Evolutionary conservation across 148 eudicot genomes (phyloP), one percentile per base, ranked within the genome.

Genomic region (Chenopodium album): DNA sequence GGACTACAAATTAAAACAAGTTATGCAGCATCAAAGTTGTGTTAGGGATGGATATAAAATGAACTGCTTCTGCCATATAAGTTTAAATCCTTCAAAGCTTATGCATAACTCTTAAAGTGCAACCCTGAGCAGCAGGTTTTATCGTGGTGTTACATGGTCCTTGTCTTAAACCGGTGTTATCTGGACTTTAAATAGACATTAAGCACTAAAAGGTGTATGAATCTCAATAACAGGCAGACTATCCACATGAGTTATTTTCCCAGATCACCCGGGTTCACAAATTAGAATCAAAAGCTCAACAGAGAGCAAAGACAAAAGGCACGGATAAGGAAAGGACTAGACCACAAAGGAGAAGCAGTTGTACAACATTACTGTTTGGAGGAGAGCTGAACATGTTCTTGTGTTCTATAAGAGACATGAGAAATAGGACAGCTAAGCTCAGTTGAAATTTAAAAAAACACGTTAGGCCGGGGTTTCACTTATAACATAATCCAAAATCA

Each of bases 1-100:
- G 22, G 80, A 54, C 70, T 20, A 46, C 9, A 48, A 60, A 63
- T 29, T 14, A 66, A 41, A 66, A 9, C 62, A 48, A 84, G 34
- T 72, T 87, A 48, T n/a, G 56, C 69, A 70, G 80, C 60, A 34
- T 29, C 19, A 46, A 73, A 73, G 2, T 65, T 1, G n/a, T 7
- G n/a, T 64, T 60, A 32, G 14, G 14, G 64, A 46, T n/a, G 32
- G 11, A 23, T 62, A 50, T 75, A 56, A 54, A n/a, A 6, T 32
- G 52, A 23, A 47, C 26, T 34, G 20, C 26, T 22, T 56, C 41
- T 63, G 37, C 14, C 20, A n/a, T 32, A 14, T 4, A 62, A 13
- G 26, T 4, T 73, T 16, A 32, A 13, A 48, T 31, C 64, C 47
- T 41, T 41, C 44, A 41, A 41, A 41, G 8, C 8, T 50, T 47